These are phyloP conservation scores for Hymenoscyphus occultus DNA, from an alignment of 2,329 filamentous ascomycete species.

Conservation along the genomic window DNA sequence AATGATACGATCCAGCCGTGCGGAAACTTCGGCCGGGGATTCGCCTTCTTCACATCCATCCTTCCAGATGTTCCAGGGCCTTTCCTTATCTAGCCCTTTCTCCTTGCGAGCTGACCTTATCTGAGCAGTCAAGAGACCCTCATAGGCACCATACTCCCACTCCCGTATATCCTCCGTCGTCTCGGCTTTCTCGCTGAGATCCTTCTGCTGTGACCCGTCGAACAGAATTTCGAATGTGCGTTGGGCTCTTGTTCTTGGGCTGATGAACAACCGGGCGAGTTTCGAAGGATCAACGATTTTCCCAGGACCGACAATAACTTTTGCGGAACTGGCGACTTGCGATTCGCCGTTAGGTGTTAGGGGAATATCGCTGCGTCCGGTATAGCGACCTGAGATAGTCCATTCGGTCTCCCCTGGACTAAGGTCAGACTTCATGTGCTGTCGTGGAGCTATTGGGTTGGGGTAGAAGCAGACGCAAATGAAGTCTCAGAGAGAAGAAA, in stretches of 20 bases:
- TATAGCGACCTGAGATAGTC: constrained; percentile 46
- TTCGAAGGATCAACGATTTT: constrained; percentile 48
- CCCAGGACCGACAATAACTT: constrained; percentile 43
- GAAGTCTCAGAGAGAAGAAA: background rate
- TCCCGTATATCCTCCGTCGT: constrained; percentile 46
- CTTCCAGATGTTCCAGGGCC: constrained; percentile 50
- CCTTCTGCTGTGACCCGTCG: constrained; percentile 27
- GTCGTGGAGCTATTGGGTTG: background rate
- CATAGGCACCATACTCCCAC: constrained; percentile 51
- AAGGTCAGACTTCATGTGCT: constrained; percentile 14
- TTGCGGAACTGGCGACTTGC: constrained; percentile 44
- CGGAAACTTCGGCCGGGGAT: constrained; percentile 46
- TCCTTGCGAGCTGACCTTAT: constrained; percentile 41
- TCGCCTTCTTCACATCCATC: constrained; percentile 51
- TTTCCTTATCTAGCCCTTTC: constrained; percentile 44
- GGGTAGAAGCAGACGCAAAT: too few species aligned
- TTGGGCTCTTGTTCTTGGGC: constrained; percentile 45
- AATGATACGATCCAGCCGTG: constrained; percentile 49
- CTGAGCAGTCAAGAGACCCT: constrained; percentile 45
- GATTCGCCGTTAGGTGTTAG: constrained; percentile 40
- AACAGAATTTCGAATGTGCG: constrained; percentile 47
- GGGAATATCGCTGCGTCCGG: constrained; percentile 42
- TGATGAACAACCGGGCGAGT: constrained; percentile 45
- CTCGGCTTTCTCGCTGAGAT: constrained; percentile 32
- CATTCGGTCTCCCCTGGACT: constrained; percentile 46